Base-by-base conservation (phyloP, 73 alveolate species). In the Symbiodinium pilosum region DNA sequence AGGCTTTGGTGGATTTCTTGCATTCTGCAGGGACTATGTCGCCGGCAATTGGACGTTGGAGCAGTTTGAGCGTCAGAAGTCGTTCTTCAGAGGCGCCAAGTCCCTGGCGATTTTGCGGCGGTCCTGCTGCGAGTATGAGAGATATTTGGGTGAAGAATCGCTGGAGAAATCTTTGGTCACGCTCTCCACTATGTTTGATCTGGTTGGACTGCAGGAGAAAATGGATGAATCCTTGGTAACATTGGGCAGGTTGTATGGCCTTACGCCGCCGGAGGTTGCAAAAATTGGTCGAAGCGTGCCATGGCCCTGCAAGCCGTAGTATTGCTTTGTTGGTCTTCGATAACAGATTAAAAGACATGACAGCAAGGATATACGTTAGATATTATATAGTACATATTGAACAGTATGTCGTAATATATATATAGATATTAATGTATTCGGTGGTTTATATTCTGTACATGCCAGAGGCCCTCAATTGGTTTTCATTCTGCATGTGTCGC, bases 1-100 rank as follows among this genome's bases (percentile, higher is more conserved):
- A 26, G 43, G 84, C 43, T 71, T 71, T 32, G 14, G 26, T 30
- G 43, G 43, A 16, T 71, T 71, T 43, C 43, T 71, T 30, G 43
- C n/a, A 28, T 71, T 71, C 84, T 34, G 43, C 43, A 71, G 84
- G 84, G 84, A 71, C 84, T 71, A 71, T 16, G 84, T 71, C 26
- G 84, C 84, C 26, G 84, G 84, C 14, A 71, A 71, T 26, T 71
- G 84, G 84, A 30, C 84, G 40, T 71, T 34, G 40, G 84, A 71
- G 84, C 43, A 71, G 84, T 71, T 71, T 71, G 84, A 30, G 84
- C 84, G 14, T 34, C 84, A 71, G 43, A 71, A 71, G 84, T 32
- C 43, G 43, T 30, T 30, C 26, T 4, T 4, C 43, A 30, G 84
- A 30, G 84, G 84, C 16, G 84, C 84, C 20, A 32, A 30, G 43